Percentiles rank a stretch among this genome's conserved stretches.
Conservation (phyloP, 2,329 filamentous ascomycete genomes). For the Aspergillus eucalypticola region DNA sequence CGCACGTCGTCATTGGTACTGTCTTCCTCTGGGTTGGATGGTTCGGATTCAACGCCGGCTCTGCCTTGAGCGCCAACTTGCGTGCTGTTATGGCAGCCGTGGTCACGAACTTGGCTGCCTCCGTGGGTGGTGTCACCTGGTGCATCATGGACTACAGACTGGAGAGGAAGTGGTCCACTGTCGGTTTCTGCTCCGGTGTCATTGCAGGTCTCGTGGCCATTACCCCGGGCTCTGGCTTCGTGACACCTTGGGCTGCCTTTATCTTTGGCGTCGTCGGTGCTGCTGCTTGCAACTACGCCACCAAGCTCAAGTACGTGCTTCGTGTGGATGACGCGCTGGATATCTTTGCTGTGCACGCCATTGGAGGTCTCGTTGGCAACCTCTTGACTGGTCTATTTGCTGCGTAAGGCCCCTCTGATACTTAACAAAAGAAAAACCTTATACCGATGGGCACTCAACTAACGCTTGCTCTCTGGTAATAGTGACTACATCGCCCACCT, state of each 20-base stretch:
- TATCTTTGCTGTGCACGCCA: constrained; percentile 80
- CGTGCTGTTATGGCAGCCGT: constrained; percentile 83
- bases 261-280: constrained; percentile 77
- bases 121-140: constrained; percentile 84
- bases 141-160: constrained; percentile 85
- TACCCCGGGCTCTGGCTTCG: constrained; percentile 82
- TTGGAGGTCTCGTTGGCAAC: constrained; percentile 78
- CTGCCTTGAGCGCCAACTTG: constrained; percentile 76
- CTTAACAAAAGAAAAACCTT: background rate
- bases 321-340: constrained; percentile 82
- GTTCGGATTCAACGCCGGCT: constrained; percentile 93
- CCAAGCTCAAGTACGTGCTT: constrained; percentile 84
- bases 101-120: constrained; percentile 82
- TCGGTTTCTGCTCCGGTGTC: constrained; percentile 89
- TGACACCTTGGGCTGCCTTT: constrained; percentile 81
- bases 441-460: constrained; percentile 9
- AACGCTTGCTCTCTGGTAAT: background rate
- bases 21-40: constrained; percentile 95
- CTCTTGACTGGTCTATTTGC: constrained; percentile 80
- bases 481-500: constrained; percentile 78
- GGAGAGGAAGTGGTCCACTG: constrained; percentile 88
- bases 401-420: constrained; percentile 51
- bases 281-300: constrained; percentile 80
- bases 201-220: constrained; percentile 86
- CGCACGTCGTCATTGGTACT: constrained; percentile 86